These are phyloP conservation scores for Diaporthe eres DNA, from an alignment of 2,329 filamentous ascomycete genomes.

Conservation along the genomic window DNA sequence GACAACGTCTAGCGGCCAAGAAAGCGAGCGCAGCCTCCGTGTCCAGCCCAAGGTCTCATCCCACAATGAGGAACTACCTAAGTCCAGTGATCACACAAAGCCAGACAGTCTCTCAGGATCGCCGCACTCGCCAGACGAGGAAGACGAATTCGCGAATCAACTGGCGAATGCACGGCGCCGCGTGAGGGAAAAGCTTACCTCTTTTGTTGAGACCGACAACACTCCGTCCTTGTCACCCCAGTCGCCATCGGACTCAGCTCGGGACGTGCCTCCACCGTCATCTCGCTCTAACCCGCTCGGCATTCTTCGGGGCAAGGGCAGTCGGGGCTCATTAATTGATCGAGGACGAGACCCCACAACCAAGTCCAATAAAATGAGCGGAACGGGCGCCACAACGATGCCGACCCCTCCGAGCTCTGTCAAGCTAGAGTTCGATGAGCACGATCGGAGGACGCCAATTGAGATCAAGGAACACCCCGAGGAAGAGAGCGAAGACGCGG, in stretches of 20 bases:
- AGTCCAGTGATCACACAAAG: background rate
- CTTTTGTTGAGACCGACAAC: slow-evolving; percentile 75
- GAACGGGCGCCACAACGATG: slow-evolving; percentile 62
- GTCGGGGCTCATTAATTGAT: slow-evolving; percentile 59
- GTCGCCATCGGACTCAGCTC: slow-evolving; percentile 51
- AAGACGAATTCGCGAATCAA: slow-evolving; percentile 80
- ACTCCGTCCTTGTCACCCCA: slow-evolving; percentile 57
- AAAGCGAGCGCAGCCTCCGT: slow-evolving; percentile 7
- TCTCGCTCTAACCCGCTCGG: slow-evolving; percentile 71
- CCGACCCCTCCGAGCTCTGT: slow-evolving; percentile 57
- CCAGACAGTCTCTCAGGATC: slow-evolving; percentile 27
- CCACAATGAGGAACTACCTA: background rate
- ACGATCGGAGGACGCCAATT: slow-evolving; percentile 42
- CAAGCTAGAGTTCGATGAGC: slow-evolving; percentile 55
- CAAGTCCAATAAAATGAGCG: slow-evolving; percentile 74
- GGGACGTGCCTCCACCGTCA: slow-evolving; percentile 50
- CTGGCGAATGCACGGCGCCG: slow-evolving; percentile 78
- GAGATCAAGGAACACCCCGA: slow-evolving; percentile 41
- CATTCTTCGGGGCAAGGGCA: slow-evolving; percentile 76
- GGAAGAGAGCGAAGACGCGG: slow-evolving; percentile 33
- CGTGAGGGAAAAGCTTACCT: slow-evolving; percentile 81
- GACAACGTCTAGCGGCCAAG: background rate
- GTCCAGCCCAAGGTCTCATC: background rate
- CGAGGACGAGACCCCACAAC: slow-evolving; percentile 57
- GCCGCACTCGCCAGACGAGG: slow-evolving; percentile 57